A percentile compares a stretch with the other conserved stretches of the same genome.
Evolutionary conservation across 2,329 filamentous ascomycete species (phyloP).

Genomic region (Calonectria pauciramosa): DNA sequence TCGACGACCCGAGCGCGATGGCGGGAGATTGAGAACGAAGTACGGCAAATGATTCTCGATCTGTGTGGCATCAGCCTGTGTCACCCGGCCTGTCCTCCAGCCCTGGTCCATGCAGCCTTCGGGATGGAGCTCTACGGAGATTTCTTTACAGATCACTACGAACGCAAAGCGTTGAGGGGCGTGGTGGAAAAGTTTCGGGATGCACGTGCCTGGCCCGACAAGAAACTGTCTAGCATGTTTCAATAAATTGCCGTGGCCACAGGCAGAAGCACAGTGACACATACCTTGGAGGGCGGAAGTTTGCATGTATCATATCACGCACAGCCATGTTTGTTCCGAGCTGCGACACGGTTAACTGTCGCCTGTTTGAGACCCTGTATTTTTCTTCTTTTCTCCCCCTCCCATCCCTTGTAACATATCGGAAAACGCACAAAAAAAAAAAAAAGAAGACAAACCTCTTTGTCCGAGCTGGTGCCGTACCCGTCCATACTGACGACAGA

Average conservation of each 20-base stretch:
- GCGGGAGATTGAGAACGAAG: slow-evolving; percentile 55
- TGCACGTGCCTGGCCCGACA: slow-evolving; percentile 56
- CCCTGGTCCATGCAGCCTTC: slow-evolving; percentile 55
- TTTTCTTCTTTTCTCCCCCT: background rate
- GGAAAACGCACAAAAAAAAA: background rate
- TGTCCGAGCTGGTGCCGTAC: background rate
- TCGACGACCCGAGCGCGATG: slow-evolving; percentile 48
- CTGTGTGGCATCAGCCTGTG: slow-evolving; percentile 57
- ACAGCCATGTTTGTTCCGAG: slow-evolving; percentile 2
- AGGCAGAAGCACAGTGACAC: background rate
- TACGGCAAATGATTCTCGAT: slow-evolving; percentile 54
- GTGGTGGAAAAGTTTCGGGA: slow-evolving; percentile 62
- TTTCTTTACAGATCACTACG: slow-evolving; percentile 57
- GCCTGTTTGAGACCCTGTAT: background rate
- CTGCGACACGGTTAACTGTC: slow-evolving; percentile 7
- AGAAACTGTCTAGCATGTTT: slow-evolving; percentile 54
- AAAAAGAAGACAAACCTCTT: background rate
- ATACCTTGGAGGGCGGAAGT: background rate
- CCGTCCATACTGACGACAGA: background rate
- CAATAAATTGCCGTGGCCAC: slow-evolving; percentile 23
- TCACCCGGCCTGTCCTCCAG: slow-evolving; percentile 54
- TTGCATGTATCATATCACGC: background rate
- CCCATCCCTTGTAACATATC: background rate
- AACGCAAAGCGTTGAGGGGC: slow-evolving; percentile 52
- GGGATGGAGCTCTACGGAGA: slow-evolving; percentile 58